These are phyloP conservation scores for Erysiphe pulchra DNA, from an alignment of 2,329 filamentous ascomycete species.

Conservation along the genomic window DNA sequence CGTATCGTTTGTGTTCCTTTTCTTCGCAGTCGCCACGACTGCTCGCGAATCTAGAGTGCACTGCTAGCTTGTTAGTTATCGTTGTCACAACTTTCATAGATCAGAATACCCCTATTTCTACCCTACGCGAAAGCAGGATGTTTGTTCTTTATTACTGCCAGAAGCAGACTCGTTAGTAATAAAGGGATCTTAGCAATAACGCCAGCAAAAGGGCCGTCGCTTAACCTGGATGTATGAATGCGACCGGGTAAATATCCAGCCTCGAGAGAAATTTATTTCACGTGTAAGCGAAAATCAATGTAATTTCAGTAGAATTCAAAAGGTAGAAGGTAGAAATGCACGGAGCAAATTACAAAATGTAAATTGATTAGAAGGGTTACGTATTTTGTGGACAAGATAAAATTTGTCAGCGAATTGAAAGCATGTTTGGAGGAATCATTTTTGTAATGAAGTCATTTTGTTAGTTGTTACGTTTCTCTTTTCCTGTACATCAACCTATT, in stretches of 20 bases:
- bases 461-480: too few species aligned
- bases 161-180: too few species aligned
- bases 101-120: neutral
- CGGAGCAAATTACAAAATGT: too few species aligned
- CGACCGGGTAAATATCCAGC: neutral
- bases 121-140: neutral
- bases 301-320: too few species aligned
- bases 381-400: too few species aligned
- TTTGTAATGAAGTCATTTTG: too few species aligned
- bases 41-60: constrained; percentile 3
- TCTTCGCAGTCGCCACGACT: constrained; percentile 6
- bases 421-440: too few species aligned
- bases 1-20: neutral
- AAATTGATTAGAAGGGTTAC: too few species aligned
- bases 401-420: too few species aligned
- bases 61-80: constrained; percentile 7
- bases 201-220: neutral
- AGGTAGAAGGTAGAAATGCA: too few species aligned
- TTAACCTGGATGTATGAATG: neutral
- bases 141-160: neutral
- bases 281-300: neutral
- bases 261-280: neutral
- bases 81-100: neutral
- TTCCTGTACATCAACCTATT: too few species aligned
- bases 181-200: neutral